Base-by-base conservation (phyloP, 306 rosid genomes). In the Sicyos baderoa region DNA sequence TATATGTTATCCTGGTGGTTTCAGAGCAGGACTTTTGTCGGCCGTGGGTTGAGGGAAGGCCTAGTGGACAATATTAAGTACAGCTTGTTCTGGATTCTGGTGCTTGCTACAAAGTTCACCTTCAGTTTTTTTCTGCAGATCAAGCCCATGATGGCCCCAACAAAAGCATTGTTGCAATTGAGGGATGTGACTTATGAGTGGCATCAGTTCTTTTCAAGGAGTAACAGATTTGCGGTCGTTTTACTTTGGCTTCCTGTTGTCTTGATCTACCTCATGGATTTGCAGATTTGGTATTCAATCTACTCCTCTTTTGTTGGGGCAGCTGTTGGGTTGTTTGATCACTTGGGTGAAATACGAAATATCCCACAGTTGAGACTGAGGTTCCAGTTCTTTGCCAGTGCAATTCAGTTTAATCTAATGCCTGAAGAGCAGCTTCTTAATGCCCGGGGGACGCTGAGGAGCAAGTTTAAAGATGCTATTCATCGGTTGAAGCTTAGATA, bases 371-470 rank as follows among this genome's bases (percentile, higher is more conserved):
- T 93, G 82, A 86, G 89, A 77, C 72, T 93, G 71, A 88, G 98
- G 81, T 93, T 93, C 87, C 98, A 93, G 82, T 93, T 89, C 85
- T 93, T 89, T 76, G 98, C 98, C 3, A 83, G 93, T 74, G 96
- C 98, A 58, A 88, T 93, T 65, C 95, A 88, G 79, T 93, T 93
- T 72, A 93, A 93, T 85, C 95, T 93, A 76, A 89, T 89, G 97
- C 96, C 98, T 0, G 94, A 93, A 83, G 98, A 89, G 85, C 97
- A 87, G 66, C 82, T 88, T 79, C 72, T 93, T 65, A 83, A 87
- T 82, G 79, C 89, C 35, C 85, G 96, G 77, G 89, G 89, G 67
- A 89, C 93, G 2, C 72, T 93, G 79, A 81, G 69, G 83, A 88
- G 79, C 79, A 93, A 82, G 86, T 84, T 89, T 77, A 89, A 88